A percentile compares a stretch with the other conserved stretches of the same genome.
phyloP scores from a whole-genome alignment of 2,329 filamentous ascomycete genomes.

The Didymella glomerata region DNA sequence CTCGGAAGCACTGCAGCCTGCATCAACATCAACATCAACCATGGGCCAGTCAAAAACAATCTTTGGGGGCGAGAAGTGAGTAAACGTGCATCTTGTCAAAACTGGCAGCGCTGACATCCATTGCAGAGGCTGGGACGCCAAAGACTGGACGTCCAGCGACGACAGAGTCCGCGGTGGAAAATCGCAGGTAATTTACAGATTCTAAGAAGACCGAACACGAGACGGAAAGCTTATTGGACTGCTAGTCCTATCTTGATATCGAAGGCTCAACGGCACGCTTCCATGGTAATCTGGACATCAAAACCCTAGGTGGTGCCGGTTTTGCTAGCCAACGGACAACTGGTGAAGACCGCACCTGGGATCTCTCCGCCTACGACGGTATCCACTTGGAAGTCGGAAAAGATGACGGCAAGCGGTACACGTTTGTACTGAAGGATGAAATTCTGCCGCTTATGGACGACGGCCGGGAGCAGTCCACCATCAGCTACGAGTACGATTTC shows the following conservation, averaged over 20 bases:
- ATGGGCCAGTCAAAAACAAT: constrained; percentile 35
- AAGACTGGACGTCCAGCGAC: constrained; percentile 74
- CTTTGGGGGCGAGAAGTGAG: constrained; percentile 46
- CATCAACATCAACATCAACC: constrained; percentile 5
- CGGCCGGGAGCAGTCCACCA: constrained; percentile 74
- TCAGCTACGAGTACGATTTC: constrained; percentile 72
- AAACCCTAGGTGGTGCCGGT: constrained; percentile 78
- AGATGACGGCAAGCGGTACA: constrained; percentile 73
- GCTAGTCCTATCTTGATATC: constrained; percentile 59
- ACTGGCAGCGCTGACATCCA: neutral
- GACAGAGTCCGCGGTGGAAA: constrained; percentile 80
- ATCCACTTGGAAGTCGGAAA: constrained; percentile 62
- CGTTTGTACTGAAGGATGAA: constrained; percentile 77
- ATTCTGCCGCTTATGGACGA: constrained; percentile 64
- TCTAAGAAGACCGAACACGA: neutral
- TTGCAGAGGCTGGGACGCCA: constrained; percentile 64
- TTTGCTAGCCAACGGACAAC: constrained; percentile 81
- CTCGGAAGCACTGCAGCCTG: constrained; percentile 8
- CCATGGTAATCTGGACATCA: constrained; percentile 75
- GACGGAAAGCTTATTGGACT: constrained; percentile 51
- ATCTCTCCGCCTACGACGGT: constrained; percentile 70
- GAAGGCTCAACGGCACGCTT: constrained; percentile 61
- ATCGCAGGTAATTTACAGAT: constrained; percentile 59
- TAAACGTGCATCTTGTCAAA: neutral
- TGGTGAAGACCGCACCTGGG: constrained; percentile 64